Base-by-base conservation (phyloP, 2,329 filamentous ascomycete genomes). In the Chrysoporthe deuterocubensis region DNA sequence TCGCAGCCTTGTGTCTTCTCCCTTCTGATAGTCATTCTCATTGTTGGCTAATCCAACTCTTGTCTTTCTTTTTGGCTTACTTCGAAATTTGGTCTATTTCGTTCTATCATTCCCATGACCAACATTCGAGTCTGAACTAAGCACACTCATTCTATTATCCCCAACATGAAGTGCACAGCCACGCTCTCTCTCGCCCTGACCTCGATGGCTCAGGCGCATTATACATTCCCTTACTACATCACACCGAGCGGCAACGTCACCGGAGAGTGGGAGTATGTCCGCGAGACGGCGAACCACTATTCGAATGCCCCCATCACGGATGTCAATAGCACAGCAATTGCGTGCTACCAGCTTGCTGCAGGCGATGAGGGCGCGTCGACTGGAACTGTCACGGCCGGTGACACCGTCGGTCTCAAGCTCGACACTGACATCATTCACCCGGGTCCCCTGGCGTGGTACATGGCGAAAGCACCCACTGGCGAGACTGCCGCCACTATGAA, bases 291-390 rank as follows among this genome's bases (percentile, higher is more conserved):
- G 13, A 57, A 57, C 26, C 54, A 57, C 54, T 57, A 57, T 26
- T 83, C 76, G 73, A 89, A 88, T 77, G 82, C 75, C 14, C 85
- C 85, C 4, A 79, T 88, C 6, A 81, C 79, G 18, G 78, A 82
- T 70, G 81, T 84, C 21, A 73, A 74, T n/a, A 76, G 79, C 16
- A 77, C 73, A 50, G 80, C 80, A 68, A 76, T 85, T 21, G 76
- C 80, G 46, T 86, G 83, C 73, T 85, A 85, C 54, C 54, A 57
- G 32, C 54, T 57, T 8, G 14, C 54, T 7, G 14, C 54, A 8
- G 54, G 54, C 21, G 16, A 18, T 67, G 78, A 76, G 16, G 78
- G 79, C 42, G 74, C 74, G 5, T 72, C 67, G 11, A 74, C 76
- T 18, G 76, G 83, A 72, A 73, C 78, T 26, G 82, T 85, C 40